Base-by-base conservation (phyloP, 2,329 filamentous ascomycete species). In the Diaporthe vaccinii region DNA sequence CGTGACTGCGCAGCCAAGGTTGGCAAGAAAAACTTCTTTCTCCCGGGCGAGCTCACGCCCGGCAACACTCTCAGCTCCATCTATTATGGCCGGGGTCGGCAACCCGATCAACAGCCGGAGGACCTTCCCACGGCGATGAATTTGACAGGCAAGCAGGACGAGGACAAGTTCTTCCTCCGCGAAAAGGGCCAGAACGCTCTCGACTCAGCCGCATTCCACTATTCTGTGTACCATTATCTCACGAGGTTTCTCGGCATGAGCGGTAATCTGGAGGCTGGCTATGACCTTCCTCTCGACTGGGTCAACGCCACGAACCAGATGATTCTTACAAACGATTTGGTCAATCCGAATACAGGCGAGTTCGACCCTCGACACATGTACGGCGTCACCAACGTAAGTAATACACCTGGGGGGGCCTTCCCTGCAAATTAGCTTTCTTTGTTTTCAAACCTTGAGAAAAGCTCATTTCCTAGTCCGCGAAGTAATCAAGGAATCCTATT, bases 291-390 rank as follows among this genome's bases (percentile, higher is more conserved):
- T 1, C 83, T 87, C 3, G 88, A 91, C 78, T 92, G 87, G 80
- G 84, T 85, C 9, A 82, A 85, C 20, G 80, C 77, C 1, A 91
- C 90, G 89, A 85, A 89, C 72, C 80, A 86, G 34, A 89, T 91
- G 82, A 80, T 91, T 15, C 80, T 86, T 59, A 90, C 88, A 7
- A 91, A 92, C 76, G 89, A 91, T 78, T 81, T 91, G 79, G 81
- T 88, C 71, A 91, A 91, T 77, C 84, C 88, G 3, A 88, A 90
- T 78, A 91, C 88, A 5, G 89, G 89, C 22, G 82, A 88, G 74
- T 91, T 91, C 76, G 91, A 93, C 77, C 91, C 91, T 6, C 86
- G 91, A 1, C 90, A 92, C 79, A 88, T 92, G 85, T 92, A 89
- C 78, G 91, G 91, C 49, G 49, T 55, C 4, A 69, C 65, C 15